phyloP scores from a whole-genome alignment of 1,284 basidiomycete genomes.

The Ustilago nuda region DNA sequence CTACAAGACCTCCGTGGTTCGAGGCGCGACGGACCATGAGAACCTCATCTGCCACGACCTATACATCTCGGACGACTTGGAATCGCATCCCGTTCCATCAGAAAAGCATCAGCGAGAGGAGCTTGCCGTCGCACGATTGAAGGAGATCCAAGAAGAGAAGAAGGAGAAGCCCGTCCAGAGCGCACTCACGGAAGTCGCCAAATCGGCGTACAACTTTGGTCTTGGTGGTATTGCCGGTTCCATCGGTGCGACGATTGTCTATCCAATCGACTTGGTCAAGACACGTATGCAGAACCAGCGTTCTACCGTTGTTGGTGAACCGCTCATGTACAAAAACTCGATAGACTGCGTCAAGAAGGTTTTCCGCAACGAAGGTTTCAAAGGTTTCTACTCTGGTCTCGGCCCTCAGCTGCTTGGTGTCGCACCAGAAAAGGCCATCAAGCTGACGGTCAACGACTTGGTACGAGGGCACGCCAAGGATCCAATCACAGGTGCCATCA shows the following conservation, averaged over 20 bases:
- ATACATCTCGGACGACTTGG: conserved; percentile 62
- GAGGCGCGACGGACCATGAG: conserved; percentile 52
- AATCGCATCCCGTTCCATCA: conserved; percentile 52
- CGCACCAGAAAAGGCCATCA: conserved; percentile 97
- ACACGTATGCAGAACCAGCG: conserved; percentile 92
- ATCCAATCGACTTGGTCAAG: conserved; percentile 91
- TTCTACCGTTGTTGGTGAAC: conserved; percentile 65
- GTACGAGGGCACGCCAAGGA: conserved; percentile 86
- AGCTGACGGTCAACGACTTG: conserved; percentile 92
- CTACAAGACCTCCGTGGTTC: conserved; percentile 60
- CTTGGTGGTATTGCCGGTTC: conserved; percentile 91
- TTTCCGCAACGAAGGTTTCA: conserved; percentile 88
- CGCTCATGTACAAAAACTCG: conserved; percentile 68
- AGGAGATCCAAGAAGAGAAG: conserved; percentile 41
- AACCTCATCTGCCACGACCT: conserved; percentile 65
- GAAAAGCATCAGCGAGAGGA: conserved; percentile 19
- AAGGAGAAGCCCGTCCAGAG: conserved; percentile 43
- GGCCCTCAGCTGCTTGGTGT: conserved; percentile 96
- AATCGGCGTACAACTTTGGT: conserved; percentile 82
- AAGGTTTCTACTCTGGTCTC: conserved; percentile 95
- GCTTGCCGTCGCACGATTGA: conserved; percentile 30
- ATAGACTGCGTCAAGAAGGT: conserved; percentile 92
- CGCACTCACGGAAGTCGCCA: conserved; percentile 45
- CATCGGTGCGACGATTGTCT: conserved; percentile 90
- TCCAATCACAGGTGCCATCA: conserved; percentile 92